phyloP scores from a whole-genome alignment of 2,329 filamentous ascomycete species.

The Lizonia empirigonia region DNA sequence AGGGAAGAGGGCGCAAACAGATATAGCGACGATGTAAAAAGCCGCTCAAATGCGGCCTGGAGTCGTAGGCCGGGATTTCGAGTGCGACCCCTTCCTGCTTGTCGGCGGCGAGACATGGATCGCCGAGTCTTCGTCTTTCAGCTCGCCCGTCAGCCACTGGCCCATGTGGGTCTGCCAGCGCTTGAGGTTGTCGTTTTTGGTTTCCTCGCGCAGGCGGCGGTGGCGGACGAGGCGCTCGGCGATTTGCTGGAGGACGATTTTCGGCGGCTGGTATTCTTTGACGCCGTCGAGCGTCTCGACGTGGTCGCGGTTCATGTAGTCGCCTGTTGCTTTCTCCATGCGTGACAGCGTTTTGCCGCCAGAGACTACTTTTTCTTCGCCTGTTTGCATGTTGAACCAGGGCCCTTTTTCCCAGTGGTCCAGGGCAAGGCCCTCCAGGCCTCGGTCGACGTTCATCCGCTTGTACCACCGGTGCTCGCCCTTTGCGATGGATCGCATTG shows the following conservation, averaged over 20 bases:
- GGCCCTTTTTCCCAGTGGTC: constrained; percentile 55
- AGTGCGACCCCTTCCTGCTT: constrained; percentile 1
- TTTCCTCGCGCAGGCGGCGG: constrained; percentile 51
- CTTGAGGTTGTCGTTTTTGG: constrained; percentile 37
- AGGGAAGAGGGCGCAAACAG: too few relatives aligned
- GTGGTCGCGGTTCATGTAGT: constrained; percentile 48
- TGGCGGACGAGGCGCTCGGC: constrained; percentile 57
- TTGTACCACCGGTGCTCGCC: constrained; percentile 60
- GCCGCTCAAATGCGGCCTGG: background rate
- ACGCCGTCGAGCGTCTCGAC: constrained; percentile 43
- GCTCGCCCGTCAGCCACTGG: constrained; percentile 44
- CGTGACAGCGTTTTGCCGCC: constrained; percentile 52
- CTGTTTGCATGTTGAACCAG: constrained; percentile 46
- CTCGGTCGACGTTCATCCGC: constrained; percentile 54
- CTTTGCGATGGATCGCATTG: constrained; percentile 53
- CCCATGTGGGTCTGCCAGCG: constrained; percentile 50
- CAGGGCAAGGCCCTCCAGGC: constrained; percentile 53
- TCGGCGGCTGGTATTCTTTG: constrained; percentile 54
- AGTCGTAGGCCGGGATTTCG: constrained; percentile 6
- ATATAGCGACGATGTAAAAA: too few relatives aligned
- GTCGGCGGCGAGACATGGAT: background rate
- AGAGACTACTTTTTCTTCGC: constrained; percentile 39
- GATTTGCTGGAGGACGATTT: constrained; percentile 52
- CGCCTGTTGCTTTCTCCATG: constrained; percentile 53
- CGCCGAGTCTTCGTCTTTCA: constrained; percentile 36